Evolutionary conservation across 2,329 filamentous ascomycete species (phyloP), one percentile per base, ranked within the genome.

Genomic region (Ophiocordyceps robertsii): DNA sequence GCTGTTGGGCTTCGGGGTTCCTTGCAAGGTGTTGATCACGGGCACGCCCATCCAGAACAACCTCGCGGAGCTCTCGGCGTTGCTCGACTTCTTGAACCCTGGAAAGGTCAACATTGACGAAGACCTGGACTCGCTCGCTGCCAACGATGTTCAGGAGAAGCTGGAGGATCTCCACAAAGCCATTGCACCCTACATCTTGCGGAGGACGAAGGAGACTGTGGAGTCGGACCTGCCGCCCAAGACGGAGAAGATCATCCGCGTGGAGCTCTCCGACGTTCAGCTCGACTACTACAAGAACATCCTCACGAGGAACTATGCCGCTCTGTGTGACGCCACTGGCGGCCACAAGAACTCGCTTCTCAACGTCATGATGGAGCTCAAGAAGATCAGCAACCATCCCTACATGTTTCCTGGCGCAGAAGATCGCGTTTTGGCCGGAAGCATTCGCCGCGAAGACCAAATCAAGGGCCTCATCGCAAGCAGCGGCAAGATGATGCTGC

Each of bases 281-380:
- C 70, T 96, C 10, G 90, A 98, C 49, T 96, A 95, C 62, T 98
- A 98, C 70, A 96, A 96, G 66, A 96, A 96, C 56, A 96, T 98
- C 45, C 71, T 98, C 21, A 96, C 92, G 0, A 82, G 90, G 55
- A 98, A 98, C 58, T 98, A 98, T 55, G 80, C 88, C 29, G 92
- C 90, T 3, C 72, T 98, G 29, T 95, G 93, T 53, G 85, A 95
- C 56, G 90, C 88, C 38, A 81, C 82, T 37, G 86, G 79, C 46
- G 92, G 90, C 6, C 86, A 93, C 60, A 96, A 95, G 63, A 90
- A 94, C 51, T 96, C 90, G 0, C 67, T 98, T 13, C 69, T 98
- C 49, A 98, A 98, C 63, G 92, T 98, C 59, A 95, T 98, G 78
- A 98, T 98, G 92, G 92, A 98, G 62, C 64, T 98, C 55, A 98